Percentiles rank a stretch among this genome's conserved stretches.
Conservation (phyloP, 768 basidiomycete genomes). For the Tulasnella sp. region DNA sequence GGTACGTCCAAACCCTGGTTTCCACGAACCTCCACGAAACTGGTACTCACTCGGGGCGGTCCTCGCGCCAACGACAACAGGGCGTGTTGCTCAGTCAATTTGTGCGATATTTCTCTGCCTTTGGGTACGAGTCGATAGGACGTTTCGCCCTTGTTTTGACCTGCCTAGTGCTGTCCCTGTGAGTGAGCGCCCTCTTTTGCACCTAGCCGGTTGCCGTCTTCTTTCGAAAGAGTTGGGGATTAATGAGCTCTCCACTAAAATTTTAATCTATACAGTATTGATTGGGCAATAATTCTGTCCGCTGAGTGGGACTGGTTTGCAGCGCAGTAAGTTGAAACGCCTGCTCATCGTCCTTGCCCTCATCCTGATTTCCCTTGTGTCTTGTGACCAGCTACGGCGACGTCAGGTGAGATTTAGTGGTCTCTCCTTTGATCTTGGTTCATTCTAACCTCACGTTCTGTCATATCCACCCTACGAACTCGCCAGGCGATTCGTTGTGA, state of each 20-base stretch:
- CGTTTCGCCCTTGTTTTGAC: neutral
- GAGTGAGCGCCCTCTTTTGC: neutral
- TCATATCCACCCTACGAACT: neutral
- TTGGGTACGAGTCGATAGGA: neutral
- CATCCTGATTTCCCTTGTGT: neutral
- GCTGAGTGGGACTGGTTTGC: neutral
- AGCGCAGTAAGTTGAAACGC: neutral
- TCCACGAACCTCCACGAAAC: neutral
- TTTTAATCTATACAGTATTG: neutral
- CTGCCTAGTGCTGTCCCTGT: neutral
- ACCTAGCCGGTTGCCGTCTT: neutral
- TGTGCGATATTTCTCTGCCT: neutral
- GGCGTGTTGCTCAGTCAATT: neutral
- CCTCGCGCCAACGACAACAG: neutral
- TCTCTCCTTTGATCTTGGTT: neutral
- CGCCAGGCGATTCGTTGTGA: neutral
- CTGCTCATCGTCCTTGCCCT: neutral
- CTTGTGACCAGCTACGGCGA: neutral
- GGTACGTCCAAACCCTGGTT: neutral
- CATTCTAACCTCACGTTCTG: neutral
- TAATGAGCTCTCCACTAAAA: neutral
- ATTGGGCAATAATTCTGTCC: neutral
- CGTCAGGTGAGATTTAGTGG: neutral
- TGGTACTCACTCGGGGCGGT: neutral
- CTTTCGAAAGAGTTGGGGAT: neutral